Base-by-base conservation (phyloP, 2,329 filamentous ascomycete species). In the Didymella keratinophila region DNA sequence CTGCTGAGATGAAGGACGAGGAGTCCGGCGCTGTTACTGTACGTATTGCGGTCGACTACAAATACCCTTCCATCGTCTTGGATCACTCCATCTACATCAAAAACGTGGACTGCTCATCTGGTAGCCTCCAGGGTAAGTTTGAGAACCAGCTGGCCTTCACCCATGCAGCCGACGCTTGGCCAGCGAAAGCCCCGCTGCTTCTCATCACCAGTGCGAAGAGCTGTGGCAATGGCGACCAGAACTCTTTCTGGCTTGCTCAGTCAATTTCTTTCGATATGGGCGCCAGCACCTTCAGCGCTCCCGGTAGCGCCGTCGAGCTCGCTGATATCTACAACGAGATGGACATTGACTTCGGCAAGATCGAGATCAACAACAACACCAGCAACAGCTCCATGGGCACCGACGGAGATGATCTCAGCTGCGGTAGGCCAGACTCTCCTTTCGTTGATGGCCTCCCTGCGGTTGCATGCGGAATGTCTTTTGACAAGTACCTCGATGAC, bases 331-430 rank as follows among this genome's bases (percentile, higher is more conserved):
- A 52, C 34, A 57, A 57, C 30, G 41, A 57, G 14, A 57, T 57
- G 54, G 54, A 57, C 28, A 57, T 57, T 16, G 54, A 57, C 18
- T 57, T 57, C n/a, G 54, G 54, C 9, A 57, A 57, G 34, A 57
- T 57, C 8, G 54, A 57, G 41, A 11, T 46, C 20, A 43, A 49
- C 20, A 52, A 57, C 36, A 57, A 42, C 42, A 57, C 54, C 20
- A 21, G 34, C n/a, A 52, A 47, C 34, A 43, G 48, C 42, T 47
- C 47, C 25, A n/a, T 48, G 12, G 46, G 47, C 11, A 11, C 27
- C n/a, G 47, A 46, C 7, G 47, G 39, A 16, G 48, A 46, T 43
- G 34, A 42, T 8, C 28, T 42, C 12, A 57, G 54, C 47, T 57
- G 54, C 23, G 54, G 54, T 34, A 57, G 52, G n/a, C 54, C 54